Evolutionary conservation across 345 rosid species (phyloP).

Genomic region (Lumnitzera littorea): DNA sequence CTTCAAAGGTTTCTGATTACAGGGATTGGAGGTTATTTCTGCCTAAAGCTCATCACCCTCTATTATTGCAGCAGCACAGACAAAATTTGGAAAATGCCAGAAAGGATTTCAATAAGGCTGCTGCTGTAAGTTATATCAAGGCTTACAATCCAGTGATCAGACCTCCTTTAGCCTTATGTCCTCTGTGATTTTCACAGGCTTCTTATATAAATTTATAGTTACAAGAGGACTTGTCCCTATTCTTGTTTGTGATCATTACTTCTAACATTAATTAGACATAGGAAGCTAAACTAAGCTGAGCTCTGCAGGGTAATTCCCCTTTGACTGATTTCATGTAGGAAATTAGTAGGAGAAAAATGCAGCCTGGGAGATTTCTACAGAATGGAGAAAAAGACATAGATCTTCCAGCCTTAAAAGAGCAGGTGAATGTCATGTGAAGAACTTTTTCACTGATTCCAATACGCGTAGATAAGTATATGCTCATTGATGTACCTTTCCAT

Average conservation of each 20-base stretch:
- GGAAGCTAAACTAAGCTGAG: too few relatives aligned
- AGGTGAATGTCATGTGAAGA: constrained; percentile 18
- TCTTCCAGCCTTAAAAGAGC: constrained; percentile 23
- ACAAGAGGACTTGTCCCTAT: not conserved
- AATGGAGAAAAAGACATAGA: constrained; percentile 21
- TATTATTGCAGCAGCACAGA: constrained; percentile 75
- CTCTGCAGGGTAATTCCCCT: not conserved
- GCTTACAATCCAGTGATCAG: too few relatives aligned
- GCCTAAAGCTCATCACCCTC: constrained; percentile 81
- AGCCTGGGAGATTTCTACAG: constrained; percentile 15
- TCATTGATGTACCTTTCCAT: not conserved
- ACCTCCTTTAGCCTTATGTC: too few relatives aligned
- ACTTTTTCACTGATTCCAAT: constrained; percentile 1
- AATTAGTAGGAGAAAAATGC: constrained; percentile 33
- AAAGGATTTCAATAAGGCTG: constrained; percentile 41
- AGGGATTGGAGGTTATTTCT: constrained; percentile 67
- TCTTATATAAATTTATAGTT: not conserved
- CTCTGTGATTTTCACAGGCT: not conserved
- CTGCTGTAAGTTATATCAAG: constrained; percentile 38
- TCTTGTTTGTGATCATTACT: not conserved
- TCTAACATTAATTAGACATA: too few relatives aligned
- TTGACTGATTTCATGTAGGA: constrained; percentile 19
- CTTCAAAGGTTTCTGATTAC: constrained; percentile 21
- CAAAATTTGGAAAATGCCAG: constrained; percentile 39
- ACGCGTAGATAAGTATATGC: not conserved